phyloP scores from a whole-genome alignment of 495 filamentous ascomycete genomes.

The Talaromyces nanjingensis region DNA sequence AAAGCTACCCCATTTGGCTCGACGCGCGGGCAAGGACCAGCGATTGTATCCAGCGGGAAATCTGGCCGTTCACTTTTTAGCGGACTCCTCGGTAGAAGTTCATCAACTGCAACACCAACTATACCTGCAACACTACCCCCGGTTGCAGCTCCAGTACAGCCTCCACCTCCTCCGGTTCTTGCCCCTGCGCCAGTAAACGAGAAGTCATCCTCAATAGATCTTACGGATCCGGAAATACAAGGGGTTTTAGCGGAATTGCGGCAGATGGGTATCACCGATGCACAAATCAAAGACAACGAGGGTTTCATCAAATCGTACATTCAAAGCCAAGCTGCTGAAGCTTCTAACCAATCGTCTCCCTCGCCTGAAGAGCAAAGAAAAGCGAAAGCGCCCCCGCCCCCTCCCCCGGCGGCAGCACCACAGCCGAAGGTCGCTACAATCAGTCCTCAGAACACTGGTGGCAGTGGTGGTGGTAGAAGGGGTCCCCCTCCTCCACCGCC shows the following conservation, averaged over 20 bases:
- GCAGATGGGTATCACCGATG: constrained; percentile 84
- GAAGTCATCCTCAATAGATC: constrained; percentile 65
- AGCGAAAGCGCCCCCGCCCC: constrained; percentile 49
- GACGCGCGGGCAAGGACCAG: constrained; percentile 37
- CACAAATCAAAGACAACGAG: constrained; percentile 84
- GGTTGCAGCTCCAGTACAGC: constrained; percentile 22
- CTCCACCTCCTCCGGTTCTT: constrained; percentile 15
- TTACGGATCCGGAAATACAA: constrained; percentile 76
- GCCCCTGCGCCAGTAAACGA: constrained; percentile 21
- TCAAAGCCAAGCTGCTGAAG: constrained; percentile 59
- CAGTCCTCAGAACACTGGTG: constrained; percentile 63
- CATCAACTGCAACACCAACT: constrained; percentile 50
- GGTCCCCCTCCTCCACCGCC: constrained; percentile 81
- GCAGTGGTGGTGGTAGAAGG: constrained; percentile 49
- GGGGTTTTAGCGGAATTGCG: constrained; percentile 76
- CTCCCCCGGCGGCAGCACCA: constrained; percentile 52
- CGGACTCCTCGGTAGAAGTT: constrained; percentile 65
- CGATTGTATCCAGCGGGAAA: constrained; percentile 42
- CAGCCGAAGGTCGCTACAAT: constrained; percentile 39
- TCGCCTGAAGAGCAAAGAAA: constrained; percentile 34
- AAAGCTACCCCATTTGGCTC: constrained; percentile 69
- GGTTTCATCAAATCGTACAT: constrained; percentile 94
- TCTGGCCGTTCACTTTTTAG: constrained; percentile 51
- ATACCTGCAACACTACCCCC: constrained; percentile 45
- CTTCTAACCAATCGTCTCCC: constrained; percentile 17